Evolutionary conservation across 257 asterid species (phyloP).

Genomic region (Solanum dulcamara): DNA sequence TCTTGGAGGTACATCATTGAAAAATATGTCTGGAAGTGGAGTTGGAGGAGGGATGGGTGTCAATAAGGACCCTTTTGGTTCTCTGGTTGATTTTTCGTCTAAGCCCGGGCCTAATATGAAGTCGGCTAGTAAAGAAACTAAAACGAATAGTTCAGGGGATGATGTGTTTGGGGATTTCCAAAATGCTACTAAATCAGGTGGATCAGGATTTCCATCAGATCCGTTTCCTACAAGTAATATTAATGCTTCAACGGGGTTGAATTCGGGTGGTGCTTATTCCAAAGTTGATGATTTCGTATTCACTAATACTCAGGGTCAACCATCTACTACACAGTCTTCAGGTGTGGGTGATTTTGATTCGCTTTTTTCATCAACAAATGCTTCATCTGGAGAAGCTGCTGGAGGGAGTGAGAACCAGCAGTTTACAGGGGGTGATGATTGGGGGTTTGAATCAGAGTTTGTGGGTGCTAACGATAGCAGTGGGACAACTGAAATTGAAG

Average conservation of each 20-base stretch:
- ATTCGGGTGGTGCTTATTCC: constrained; percentile 6
- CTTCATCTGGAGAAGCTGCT: constrained; percentile 12
- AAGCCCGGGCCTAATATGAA: constrained; percentile 34
- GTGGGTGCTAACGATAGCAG: constrained; percentile 40
- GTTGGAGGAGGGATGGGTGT: constrained; percentile 35
- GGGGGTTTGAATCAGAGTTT: constrained; percentile 53
- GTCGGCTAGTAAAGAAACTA: constrained; percentile 21
- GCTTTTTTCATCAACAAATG: constrained; percentile 25
- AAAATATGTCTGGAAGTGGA: constrained; percentile 43
- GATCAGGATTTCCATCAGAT: constrained; percentile 23
- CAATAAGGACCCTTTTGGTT: constrained; percentile 67
- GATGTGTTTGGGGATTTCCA: constrained; percentile 54
- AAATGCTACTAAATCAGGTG: constrained; percentile 36
- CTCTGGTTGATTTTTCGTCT: constrained; percentile 61
- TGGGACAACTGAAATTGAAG: constrained; percentile 78
- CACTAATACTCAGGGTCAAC: constrained; percentile 10
- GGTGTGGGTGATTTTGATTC: constrained; percentile 42
- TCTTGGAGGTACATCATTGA: constrained; percentile 47
- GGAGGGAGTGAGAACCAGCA: constrained; percentile 22
- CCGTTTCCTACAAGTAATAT: constrained; percentile 10
- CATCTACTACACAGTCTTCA: constrained; percentile 14
- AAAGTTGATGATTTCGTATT: constrained; percentile 22
- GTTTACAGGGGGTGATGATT: constrained; percentile 48
- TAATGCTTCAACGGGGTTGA: constrained; percentile 28
- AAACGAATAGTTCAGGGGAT: constrained; percentile 19